These are phyloP conservation scores for Cutaneotrichosporon arboriforme DNA, from an alignment of 1,284 basidiomycete genomes.

Conservation along the genomic window DNA sequence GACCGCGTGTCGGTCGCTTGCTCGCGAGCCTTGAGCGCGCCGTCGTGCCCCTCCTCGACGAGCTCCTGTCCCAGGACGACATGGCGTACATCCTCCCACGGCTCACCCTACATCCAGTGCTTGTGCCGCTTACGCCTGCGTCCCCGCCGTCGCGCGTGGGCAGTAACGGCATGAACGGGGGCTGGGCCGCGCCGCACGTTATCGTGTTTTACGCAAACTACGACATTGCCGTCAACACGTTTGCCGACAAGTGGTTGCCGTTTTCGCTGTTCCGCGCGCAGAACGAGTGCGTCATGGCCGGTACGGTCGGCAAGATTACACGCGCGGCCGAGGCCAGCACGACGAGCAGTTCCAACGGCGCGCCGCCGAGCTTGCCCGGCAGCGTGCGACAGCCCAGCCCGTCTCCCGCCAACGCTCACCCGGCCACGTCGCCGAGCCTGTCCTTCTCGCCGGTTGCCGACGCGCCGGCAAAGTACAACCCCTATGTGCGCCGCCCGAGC, in stretches of 20 bases:
- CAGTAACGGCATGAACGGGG: background rate
- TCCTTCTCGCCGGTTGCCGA: background rate
- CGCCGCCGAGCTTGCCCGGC: background rate
- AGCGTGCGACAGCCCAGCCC: slow-evolving; percentile 4
- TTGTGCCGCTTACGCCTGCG: slow-evolving; percentile 39
- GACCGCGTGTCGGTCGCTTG: slow-evolving; percentile 29
- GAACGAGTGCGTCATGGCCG: slow-evolving; percentile 47
- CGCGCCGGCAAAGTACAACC: slow-evolving; percentile 8
- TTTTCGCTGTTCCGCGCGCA: slow-evolving; percentile 49
- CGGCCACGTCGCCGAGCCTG: too few species aligned
- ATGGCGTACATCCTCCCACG: slow-evolving; percentile 43
- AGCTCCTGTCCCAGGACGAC: slow-evolving; percentile 38
- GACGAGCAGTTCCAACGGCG: background rate
- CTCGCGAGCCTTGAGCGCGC: slow-evolving; percentile 37
- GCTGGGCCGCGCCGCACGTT: slow-evolving; percentile 44
- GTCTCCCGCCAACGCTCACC: background rate
- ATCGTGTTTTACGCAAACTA: slow-evolving; percentile 50
- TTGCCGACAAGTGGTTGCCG: slow-evolving; percentile 48
- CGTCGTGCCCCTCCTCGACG: slow-evolving; percentile 45
- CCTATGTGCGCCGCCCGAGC: slow-evolving; percentile 31
- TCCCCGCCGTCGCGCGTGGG: slow-evolving; percentile 13
- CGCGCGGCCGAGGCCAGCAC: slow-evolving; percentile 5
- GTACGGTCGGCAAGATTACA: slow-evolving; percentile 21
- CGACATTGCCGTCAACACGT: slow-evolving; percentile 46
- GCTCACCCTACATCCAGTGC: slow-evolving; percentile 38